phyloP scores from a whole-genome alignment of 768 basidiomycete genomes.

The Calvatia gigantea region DNA sequence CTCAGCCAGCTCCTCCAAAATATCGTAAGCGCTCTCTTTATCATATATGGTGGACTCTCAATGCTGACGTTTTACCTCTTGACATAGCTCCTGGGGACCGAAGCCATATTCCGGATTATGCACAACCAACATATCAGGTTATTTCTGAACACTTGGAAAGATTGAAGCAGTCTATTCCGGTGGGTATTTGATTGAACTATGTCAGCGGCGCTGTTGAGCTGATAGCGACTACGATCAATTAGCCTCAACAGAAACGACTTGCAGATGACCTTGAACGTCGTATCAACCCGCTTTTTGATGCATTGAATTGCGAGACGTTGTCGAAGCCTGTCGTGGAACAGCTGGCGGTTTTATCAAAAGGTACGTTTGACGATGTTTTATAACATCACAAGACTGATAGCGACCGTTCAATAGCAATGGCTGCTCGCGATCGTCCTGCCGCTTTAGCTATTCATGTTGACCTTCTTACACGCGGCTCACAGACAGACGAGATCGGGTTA shows the following conservation, averaged over 20 bases:
- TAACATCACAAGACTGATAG: constrained; percentile 1
- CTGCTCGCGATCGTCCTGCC: constrained; percentile 67
- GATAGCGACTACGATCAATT: background rate
- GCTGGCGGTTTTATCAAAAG: constrained; percentile 66
- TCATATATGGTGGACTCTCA: background rate
- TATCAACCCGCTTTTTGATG: constrained; percentile 83
- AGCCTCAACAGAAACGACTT: constrained; percentile 83
- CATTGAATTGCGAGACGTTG: constrained; percentile 85
- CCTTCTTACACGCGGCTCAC: constrained; percentile 73
- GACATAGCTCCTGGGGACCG: constrained; percentile 81
- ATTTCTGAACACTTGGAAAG: constrained; percentile 60
- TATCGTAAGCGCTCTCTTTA: constrained; percentile 39
- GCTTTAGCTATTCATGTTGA: constrained; percentile 86
- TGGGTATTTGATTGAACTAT: constrained; percentile 34
- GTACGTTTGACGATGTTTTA: constrained; percentile 35
- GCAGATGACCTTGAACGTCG: constrained; percentile 86
- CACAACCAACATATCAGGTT: constrained; percentile 61
- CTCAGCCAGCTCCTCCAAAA: constrained; percentile 30
- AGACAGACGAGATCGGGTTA: constrained; percentile 78
- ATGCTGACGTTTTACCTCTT: constrained; percentile 10
- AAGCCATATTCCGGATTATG: constrained; percentile 79
- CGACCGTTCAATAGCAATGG: constrained; percentile 59
- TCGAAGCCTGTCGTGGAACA: constrained; percentile 69
- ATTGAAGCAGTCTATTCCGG: constrained; percentile 73
- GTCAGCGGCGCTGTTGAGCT: constrained; percentile 8